Base-by-base conservation (phyloP, 2,329 filamentous ascomycete genomes). In the Dactylellina drechsleri region DNA sequence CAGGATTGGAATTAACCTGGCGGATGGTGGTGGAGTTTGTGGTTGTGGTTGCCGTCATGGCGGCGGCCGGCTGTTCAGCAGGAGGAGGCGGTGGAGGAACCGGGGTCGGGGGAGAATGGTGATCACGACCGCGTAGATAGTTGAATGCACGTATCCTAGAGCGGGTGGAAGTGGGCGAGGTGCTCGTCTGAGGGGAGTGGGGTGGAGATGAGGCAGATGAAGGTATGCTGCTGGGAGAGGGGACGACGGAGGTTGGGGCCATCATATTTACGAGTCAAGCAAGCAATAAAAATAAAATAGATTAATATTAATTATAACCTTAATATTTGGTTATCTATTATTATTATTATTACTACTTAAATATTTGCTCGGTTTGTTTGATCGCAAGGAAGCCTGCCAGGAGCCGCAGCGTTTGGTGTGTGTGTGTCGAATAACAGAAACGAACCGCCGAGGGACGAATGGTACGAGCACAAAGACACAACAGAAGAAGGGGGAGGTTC, bases 61-160 rank as follows among this genome's bases (percentile, higher is more conserved):
- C 54, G 43, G 71, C 4, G 1, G 43, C 31, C 20, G 64, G 59
- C 8, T 58, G 23, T 28, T 67, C 64, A 26, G 47, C n/a, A 4
- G 50, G 28, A 13, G 71, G 64, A 31, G 71, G 58, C 36, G 71
- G 71, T 16, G 71, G 71, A 65, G 71, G 71, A 10, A 60, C 71
- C n/a, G 71, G 71, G 40, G 64, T 68, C 0, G 64, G 58, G 41
- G 58, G 31, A 60, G 41, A 41, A 16, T 64, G 68, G 23, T 75
- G 71, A 23, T 75, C 64, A 60, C 68, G 71, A 64, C 71, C 71
- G 10, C 71, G 71, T 28, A 75, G 71, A 65, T 75, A 75, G 64
- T 68, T 65, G 58, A 75, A 75, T 20, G 71, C 71, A 47, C 71
- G 57, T 75, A 75, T 75, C 8, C 71, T 61, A 41, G 71, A 67